Evolutionary conservation across 108 stramenopile species (phyloP), one percentile per base, ranked within the genome.

Genomic region (Pseudonitzschia delicatissima): DNA sequence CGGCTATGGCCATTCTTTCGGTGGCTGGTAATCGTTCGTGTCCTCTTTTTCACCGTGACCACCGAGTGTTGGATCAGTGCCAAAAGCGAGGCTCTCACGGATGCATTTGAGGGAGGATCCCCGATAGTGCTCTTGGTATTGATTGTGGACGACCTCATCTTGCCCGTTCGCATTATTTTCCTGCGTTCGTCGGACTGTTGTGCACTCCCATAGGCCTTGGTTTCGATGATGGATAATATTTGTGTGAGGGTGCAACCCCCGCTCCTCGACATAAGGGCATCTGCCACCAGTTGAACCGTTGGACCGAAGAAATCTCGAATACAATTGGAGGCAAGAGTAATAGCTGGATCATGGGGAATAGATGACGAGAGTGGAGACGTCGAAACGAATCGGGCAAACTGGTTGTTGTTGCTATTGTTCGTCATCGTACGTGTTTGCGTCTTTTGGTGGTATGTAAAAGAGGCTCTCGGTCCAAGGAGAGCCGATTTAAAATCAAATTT

Each of bases 271-370:
- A 77, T 75, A 31, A 93, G 68, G 20, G 72, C 74, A 78, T 93
- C 92, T 4, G 86, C 82, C 25, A 90, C 87, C 3, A 86, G 77
- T 71, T 93, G 89, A 44, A 82, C 86, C 7, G 77, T 76, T 6
- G 87, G 87, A 11, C 92, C 92, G 57, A 93, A 90, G 77, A 69
- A 77, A 61, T 88, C 87, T 47, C 87, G 86, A 67, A 93, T 77
- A 62, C 80, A 85, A 73, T 88, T 86, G 50, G 83, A 85, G 12
- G 86, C 65, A 39, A 93, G 68, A 8, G 73, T 65, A 15, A 70
- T 27, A 17, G 64, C 28, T 7, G 88, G 83, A 49, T 86, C 74
- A 47, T 84, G 85, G 15, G 77, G 70, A 26, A 64, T 64, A n/a
- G n/a, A n/a, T 17, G 91, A 83, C 29, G 87, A 82, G 21, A 87